Conservation (phyloP, 306 rosid species). For the Dryas octopetala region DNA sequence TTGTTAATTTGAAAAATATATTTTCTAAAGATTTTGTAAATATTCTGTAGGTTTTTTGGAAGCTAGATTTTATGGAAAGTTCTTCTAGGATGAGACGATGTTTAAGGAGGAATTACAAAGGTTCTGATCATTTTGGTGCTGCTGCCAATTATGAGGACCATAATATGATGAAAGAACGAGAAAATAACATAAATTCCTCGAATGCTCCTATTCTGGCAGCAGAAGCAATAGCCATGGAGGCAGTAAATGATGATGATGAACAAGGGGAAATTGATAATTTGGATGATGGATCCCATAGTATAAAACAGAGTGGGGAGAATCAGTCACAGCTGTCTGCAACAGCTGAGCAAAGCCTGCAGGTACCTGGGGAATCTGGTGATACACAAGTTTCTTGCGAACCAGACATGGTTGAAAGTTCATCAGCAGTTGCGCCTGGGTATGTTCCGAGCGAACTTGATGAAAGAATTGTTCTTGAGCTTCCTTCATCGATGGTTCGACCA, state of each 20-base stretch:
- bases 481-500: conserved; percentile 91
- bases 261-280: conserved; percentile 58
- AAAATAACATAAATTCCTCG: conserved; percentile 43
- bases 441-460: conserved; percentile 89
- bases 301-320: conserved; percentile 43
- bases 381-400: conserved; percentile 50
- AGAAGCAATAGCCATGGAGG: conserved; percentile 72
- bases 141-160: conserved; percentile 82
- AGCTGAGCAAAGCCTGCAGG: conserved; percentile 40
- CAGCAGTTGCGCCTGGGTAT: conserved; percentile 71
- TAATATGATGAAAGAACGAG: conserved; percentile 38
- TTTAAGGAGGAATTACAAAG: conserved; percentile 74
- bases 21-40: conserved; percentile 9
- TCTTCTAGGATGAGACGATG: conserved; percentile 87
- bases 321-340: conserved; percentile 46
- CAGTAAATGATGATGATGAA: conserved; percentile 65
- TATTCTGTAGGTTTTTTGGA: conserved; percentile 78
- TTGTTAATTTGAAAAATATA: not conserved
- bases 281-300: conserved; percentile 44
- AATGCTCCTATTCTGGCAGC: conserved; percentile 71
- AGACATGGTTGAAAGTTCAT: conserved; percentile 52
- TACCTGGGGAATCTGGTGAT: conserved; percentile 47
- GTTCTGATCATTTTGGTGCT: conserved; percentile 89
- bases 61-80: conserved; percentile 93
- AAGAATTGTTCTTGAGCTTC: conserved; percentile 86